Evolutionary conservation across 2,329 filamentous ascomycete genomes (phyloP).

Genomic region (Trichoderma citrinoviride): DNA sequence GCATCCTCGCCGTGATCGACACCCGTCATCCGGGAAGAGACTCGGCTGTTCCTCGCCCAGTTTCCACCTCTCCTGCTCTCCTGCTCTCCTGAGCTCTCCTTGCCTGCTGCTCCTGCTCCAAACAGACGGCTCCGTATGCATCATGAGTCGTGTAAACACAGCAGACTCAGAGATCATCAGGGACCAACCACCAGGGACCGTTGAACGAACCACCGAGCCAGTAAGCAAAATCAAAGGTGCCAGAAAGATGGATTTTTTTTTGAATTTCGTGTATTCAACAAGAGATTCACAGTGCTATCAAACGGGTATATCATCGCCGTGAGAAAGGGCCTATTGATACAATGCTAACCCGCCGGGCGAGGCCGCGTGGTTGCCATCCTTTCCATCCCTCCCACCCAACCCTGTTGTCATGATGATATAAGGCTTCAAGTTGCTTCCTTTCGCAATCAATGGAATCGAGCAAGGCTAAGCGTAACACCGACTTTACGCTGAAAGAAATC

Average conservation of each 20-base stretch:
- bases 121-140: background rate
- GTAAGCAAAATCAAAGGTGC: background rate
- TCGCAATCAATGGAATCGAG: slow-evolving; percentile 7
- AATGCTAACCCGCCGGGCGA: slow-evolving; percentile 15
- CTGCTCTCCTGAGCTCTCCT: background rate
- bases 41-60: background rate
- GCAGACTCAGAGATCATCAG: slow-evolving; percentile 16
- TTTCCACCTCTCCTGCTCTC: slow-evolving; percentile 3
- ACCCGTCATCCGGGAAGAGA: background rate
- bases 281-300: slow-evolving; percentile 18
- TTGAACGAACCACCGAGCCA: background rate
- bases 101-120: background rate
- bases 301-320: slow-evolving; percentile 26
- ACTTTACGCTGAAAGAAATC: background rate
- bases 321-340: slow-evolving; percentile 25
- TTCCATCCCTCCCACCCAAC: slow-evolving; percentile 10
- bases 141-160: background rate
- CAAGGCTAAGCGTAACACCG: slow-evolving; percentile 14
- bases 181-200: background rate
- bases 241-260: background rate
- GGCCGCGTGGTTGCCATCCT: slow-evolving; percentile 16
- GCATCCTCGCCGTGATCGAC: slow-evolving; percentile 17
- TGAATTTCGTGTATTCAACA: slow-evolving; percentile 20
- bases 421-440: slow-evolving; percentile 11
- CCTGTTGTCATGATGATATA: slow-evolving; percentile 19